Base-by-base conservation (phyloP, 768 basidiomycete species). In the Leccinum truebloodii region DNA sequence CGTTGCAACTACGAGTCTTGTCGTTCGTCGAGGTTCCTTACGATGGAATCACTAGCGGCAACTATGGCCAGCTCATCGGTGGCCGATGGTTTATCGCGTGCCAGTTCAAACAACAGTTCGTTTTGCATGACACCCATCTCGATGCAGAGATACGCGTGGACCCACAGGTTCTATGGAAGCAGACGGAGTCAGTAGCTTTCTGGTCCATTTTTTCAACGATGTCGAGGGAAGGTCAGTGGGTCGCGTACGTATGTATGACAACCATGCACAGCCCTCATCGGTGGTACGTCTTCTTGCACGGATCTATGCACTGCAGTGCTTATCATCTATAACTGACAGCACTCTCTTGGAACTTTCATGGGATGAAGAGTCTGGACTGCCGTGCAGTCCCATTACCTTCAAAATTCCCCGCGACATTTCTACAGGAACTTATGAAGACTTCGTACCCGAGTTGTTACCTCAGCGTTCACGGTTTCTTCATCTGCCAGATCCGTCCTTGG, bases 81-180 rank as follows among this genome's bases (percentile, higher is more conserved):
- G 61, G 59, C 8, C 39, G 55, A 22, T 63, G 62, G 59, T 24
- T 63, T 6, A 4, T 54, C 6, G 37, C 54, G 22, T 53, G 55
- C 7, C 55, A 61, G 41, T 30, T 6, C 2, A 4, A 18, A 1
- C 44, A 22, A 14, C 52, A 59, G 16, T 28, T 63, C 12, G 59
- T 54, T 3, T 20, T 61, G 30, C 60, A 57, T 10, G 59, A 61
- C 34, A 54, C 24, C 16, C 4, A 16, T 9, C 13, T 24, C 14
- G 1, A 55, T n/a, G 9, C 14, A 9, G 41, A 28, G 6, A 28
- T 20, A 2, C n/a, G n/a, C 6, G 18, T 6, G 18, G 35, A 35
- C 5, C 35, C 53, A 18, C n/a, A 52, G 20, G 12, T 59, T 22
- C 7, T 61, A 6, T 61, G 52, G 60, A 48, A 59, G 20, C 41